A percentile compares a stretch with the other conserved stretches of the same genome.
Evolutionary conservation across 495 filamentous ascomycete species (phyloP).

Genomic region (Talaromyces nanjingensis): DNA sequence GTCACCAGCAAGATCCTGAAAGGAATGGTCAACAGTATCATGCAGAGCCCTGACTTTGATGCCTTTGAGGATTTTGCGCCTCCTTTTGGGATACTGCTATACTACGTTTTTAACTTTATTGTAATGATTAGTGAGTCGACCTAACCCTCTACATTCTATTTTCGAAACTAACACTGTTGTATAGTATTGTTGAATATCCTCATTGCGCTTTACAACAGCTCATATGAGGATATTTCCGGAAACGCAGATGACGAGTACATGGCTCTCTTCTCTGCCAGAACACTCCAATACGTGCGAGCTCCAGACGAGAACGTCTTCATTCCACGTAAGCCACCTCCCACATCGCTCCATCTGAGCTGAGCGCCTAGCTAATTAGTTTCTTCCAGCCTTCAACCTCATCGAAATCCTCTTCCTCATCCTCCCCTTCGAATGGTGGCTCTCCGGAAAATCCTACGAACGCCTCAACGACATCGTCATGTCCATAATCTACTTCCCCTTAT

Average conservation of each 20-base stretch:
- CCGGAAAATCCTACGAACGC: slow-evolving; percentile 56
- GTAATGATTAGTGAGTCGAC: slow-evolving; percentile 63
- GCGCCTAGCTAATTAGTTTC: background rate
- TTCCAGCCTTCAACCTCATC: slow-evolving; percentile 71
- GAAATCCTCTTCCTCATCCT: slow-evolving; percentile 74
- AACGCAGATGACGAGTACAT: slow-evolving; percentile 95
- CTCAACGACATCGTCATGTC: slow-evolving; percentile 87
- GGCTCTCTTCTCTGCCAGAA: slow-evolving; percentile 82
- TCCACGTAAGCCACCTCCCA: slow-evolving; percentile 43
- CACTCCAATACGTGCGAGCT: slow-evolving; percentile 90
- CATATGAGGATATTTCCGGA: slow-evolving; percentile 91
- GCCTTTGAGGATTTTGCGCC: slow-evolving; percentile 73
- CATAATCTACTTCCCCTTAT: slow-evolving; percentile 74
- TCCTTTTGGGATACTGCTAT: slow-evolving; percentile 82
- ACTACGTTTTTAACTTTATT: slow-evolving; percentile 96
- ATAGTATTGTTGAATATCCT: slow-evolving; percentile 82
- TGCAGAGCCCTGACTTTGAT: slow-evolving; percentile 84
- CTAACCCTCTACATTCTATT: background rate
- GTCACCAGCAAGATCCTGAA: slow-evolving; percentile 69
- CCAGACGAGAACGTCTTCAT: slow-evolving; percentile 98
- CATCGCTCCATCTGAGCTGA: background rate
- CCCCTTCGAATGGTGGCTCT: slow-evolving; percentile 95
- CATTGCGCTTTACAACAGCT: slow-evolving; percentile 93
- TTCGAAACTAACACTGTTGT: slow-evolving; percentile 20
- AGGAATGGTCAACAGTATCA: slow-evolving; percentile 82